Base-by-base conservation (phyloP, 2,329 filamentous ascomycete species). In the Boeremia lycopersici region DNA sequence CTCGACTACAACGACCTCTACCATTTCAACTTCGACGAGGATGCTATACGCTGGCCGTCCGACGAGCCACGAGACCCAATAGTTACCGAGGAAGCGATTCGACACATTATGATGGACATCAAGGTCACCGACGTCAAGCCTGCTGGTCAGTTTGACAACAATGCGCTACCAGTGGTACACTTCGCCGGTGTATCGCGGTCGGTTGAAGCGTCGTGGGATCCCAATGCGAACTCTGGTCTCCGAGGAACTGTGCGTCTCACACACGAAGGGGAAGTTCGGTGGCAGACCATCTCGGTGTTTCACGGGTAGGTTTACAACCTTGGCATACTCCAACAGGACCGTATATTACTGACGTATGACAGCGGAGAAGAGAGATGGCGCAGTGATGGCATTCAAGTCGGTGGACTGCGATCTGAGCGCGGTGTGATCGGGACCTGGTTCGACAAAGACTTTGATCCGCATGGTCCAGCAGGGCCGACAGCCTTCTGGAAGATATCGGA, bases 391-490 rank as follows among this genome's bases (percentile, higher is more conserved):
- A 79, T 93, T 6, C 90, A 93, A 72, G 74, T 93, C 5, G 89
- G 89, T 10, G 90, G 89, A 0, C 64, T 85, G 1, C 75, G 78
- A 43, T 87, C 86, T 6, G 84, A 82, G 6, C 81, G 89, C 7
- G 89, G 89, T 1, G 85, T 91, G 0, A 68, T 91, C 2, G 89
- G 90, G 0, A 87, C 85, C 46, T 93, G 90, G 90, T 93, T 91
- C 65, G 89, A 91, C 64, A 87, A 86, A 63, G 84, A 91, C 70
- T 87, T 84, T 63, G 86, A 89, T 57, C 71, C 77, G 1, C 84
- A 87, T 62, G 89, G 89, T 0, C 89, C 89, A 0, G 88, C 83
- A 2, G 89, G 89, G 0, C 89, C 89, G 1, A 90, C 87, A 1
- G 87, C 86, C 0, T 91, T 90, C 65, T 93, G 89, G 89, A 93